Base-by-base conservation (phyloP, 768 basidiomycete species). In the Tylopilus felleus region DNA sequence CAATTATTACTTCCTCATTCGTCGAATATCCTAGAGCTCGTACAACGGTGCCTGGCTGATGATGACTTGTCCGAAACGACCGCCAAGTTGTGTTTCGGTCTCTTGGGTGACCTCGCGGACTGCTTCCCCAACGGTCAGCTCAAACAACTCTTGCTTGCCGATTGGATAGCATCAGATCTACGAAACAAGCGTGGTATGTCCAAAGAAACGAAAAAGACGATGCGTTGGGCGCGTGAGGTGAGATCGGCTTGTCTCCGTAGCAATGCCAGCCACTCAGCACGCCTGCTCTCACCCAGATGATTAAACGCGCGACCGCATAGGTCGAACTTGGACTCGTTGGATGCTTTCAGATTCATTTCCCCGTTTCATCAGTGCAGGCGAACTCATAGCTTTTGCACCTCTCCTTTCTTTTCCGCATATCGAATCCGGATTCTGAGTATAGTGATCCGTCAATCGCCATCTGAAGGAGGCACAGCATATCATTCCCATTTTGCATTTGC, bases 201-300 rank as follows among this genome's bases (percentile, higher is more conserved):
- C 8, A 71, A 77, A 39, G 91, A 94, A 60, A 88, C 87, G 35
- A 93, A 88, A 81, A 89, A 85, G 78, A 92, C 90, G 4, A 77
- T 93, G 74, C 88, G 90, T 57, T 97, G 94, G 93, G 93, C 94
- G 19, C 83, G 90, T 49, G 93, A 97, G 82, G 93, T 94, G 60
- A 49, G 82, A 69, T 29, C 5, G 8, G 9, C 33, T 35, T 8
- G 29, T 22, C 8, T 31, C 7, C 10, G n/a, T 36, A 1, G 7
- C 38, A 12, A 25, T 2, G 5, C 7, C 10, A 14, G 7, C 3
- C 38, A 56, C 40, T 28, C 25, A 50, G 10, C 35, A 25, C 12
- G 13, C 35, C 39, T 14, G 49, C 14, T 39, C 31, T 19, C 31
- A 36, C 21, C 55, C 49, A 92, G 90, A 86, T 87, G 84, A 81